phyloP scores from a whole-genome alignment of 306 rosid genomes.

The Quercus ilex region DNA sequence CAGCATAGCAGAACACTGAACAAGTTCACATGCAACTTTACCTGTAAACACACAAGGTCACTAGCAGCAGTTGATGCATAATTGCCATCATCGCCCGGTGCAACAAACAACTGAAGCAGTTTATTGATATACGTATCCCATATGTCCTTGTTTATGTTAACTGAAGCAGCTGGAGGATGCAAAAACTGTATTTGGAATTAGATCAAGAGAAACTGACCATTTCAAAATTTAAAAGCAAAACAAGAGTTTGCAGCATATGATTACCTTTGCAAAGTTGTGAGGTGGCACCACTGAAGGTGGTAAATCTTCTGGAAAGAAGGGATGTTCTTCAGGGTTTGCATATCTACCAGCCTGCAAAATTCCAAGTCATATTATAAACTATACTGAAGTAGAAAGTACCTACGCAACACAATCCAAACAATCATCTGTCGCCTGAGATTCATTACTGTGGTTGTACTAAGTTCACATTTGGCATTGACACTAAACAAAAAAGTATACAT shows the following conservation, averaged over 20 bases:
- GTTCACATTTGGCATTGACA: not conserved
- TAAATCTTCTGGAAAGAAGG: conserved; percentile 64
- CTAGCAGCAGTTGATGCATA: conserved; percentile 82
- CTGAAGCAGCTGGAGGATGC: conserved; percentile 63
- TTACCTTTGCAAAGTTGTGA: conserved; percentile 52
- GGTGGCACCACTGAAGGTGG: conserved; percentile 48
- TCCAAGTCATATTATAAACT: not conserved
- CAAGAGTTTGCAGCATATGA: not conserved
- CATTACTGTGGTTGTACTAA: not conserved
- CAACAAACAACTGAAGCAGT: conserved; percentile 61
- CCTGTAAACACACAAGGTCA: conserved; percentile 91
- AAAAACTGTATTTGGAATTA: conserved; percentile 42
- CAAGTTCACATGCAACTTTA: not conserved
- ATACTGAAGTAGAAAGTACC: not conserved
- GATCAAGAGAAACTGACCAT: conserved; percentile 2
- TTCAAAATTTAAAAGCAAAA: not conserved
- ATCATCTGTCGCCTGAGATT: not conserved
- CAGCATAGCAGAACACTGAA: not conserved
- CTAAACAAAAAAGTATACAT: not conserved
- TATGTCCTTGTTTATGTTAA: conserved; percentile 65
- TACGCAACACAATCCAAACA: not conserved
- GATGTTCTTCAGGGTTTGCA: conserved; percentile 71
- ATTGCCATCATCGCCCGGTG: conserved; percentile 74
- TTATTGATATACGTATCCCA: conserved; percentile 64
- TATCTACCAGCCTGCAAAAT: conserved; percentile 76